phyloP scores from a whole-genome alignment of 2,329 filamentous ascomycete species.

The Colletotrichum gigasporum region DNA sequence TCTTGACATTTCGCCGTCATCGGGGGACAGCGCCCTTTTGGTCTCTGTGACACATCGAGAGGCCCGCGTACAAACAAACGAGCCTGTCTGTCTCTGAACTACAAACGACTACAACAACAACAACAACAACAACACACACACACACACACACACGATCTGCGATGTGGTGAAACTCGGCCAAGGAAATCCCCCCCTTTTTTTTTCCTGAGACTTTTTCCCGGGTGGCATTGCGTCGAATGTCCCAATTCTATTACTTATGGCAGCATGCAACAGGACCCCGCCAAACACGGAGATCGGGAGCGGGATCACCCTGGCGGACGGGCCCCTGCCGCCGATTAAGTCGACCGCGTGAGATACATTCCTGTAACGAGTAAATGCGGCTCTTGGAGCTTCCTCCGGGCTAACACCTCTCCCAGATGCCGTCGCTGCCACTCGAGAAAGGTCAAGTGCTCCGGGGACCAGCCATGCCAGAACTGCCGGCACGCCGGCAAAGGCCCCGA shows the following conservation, averaged over 20 bases:
- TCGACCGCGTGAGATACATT: constrained; percentile 29
- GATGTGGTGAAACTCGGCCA: neutral
- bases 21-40: neutral
- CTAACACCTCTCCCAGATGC: constrained; percentile 34
- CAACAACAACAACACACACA: neutral
- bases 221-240: constrained; percentile 13
- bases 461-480: constrained; percentile 43
- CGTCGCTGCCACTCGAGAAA: constrained; percentile 45
- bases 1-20: constrained; percentile 30
- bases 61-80: neutral
- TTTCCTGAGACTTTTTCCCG: neutral
- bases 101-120: neutral
- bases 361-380: neutral
- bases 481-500: constrained; percentile 41
- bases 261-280: constrained; percentile 25
- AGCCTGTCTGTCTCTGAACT: too few species aligned
- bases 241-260: neutral
- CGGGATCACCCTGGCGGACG: constrained; percentile 21
- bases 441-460: constrained; percentile 45
- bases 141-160: too few species aligned
- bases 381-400: neutral
- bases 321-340: constrained; percentile 31
- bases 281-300: constrained; percentile 15
- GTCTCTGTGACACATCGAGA: constrained; percentile 18
- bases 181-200: too few species aligned